A percentile compares a stretch with the other conserved stretches of the same genome.
phyloP scores from a whole-genome alignment of 2,329 filamentous ascomycete genomes.

The Pseudogymnoascus pannorum region DNA sequence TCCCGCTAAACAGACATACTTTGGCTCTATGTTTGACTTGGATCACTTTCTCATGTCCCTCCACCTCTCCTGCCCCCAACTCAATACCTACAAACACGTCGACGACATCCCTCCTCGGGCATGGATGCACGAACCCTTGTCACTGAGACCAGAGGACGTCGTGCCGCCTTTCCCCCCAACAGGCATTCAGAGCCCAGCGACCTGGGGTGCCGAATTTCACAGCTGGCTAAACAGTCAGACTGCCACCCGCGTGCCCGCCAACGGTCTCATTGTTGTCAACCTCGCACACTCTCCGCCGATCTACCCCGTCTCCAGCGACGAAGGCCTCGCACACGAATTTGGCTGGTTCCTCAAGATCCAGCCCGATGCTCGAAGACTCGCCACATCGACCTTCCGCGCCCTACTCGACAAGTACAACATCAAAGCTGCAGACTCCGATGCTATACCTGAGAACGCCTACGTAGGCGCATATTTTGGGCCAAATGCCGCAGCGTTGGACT shows the following conservation, averaged over 20 bases:
- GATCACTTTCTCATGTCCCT: not conserved
- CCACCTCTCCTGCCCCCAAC: not conserved
- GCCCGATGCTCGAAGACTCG: constrained; percentile 22
- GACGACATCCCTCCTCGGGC: not conserved
- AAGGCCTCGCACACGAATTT: constrained; percentile 31
- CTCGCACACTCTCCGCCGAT: constrained; percentile 32
- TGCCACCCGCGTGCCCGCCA: not conserved
- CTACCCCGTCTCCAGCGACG: constrained; percentile 32
- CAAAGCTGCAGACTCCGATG: constrained; percentile 23
- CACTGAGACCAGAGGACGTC: not conserved
- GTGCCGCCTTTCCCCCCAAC: not conserved
- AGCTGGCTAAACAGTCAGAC: not conserved
- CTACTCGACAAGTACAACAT: constrained; percentile 25
- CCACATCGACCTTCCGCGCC: constrained; percentile 28
- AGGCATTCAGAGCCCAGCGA: not conserved
- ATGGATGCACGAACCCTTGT: not conserved
- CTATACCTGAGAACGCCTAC: constrained; percentile 15
- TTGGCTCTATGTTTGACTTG: not conserved
- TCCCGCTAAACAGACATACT: not conserved
- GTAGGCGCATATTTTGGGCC: constrained; percentile 34
- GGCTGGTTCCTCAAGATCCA: constrained; percentile 33
- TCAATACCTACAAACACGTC: not conserved
- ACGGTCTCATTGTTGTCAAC: not conserved
- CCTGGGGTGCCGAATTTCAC: not conserved
- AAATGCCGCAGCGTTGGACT: constrained; percentile 27